Percentiles rank a stretch among this genome's conserved stretches.
Conservation (phyloP, 2,329 filamentous ascomycete genomes). For the Proliferodiscus dingleyae region DNA sequence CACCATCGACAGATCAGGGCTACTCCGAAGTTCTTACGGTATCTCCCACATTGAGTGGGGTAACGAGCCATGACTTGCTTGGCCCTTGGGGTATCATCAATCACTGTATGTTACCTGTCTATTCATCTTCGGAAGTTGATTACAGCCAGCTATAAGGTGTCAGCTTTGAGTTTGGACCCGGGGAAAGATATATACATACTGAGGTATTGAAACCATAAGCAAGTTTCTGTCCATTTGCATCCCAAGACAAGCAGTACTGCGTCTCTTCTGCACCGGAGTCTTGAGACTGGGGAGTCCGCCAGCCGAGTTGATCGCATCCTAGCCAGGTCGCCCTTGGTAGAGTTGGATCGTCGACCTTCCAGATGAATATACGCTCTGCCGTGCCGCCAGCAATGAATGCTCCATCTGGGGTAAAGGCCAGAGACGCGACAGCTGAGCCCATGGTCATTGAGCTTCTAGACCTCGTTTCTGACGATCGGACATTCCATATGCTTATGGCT, state of each 20-base stretch:
- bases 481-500: slow-evolving; percentile 59
- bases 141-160: slow-evolving; percentile 22
- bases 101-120: neutral
- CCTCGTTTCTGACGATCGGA: slow-evolving; percentile 48
- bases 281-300: slow-evolving; percentile 52
- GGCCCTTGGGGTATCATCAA: too few relatives aligned
- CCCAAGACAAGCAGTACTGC: slow-evolving; percentile 59
- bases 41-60: neutral
- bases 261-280: slow-evolving; percentile 50
- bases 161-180: slow-evolving; percentile 4
- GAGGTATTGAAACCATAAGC: slow-evolving; percentile 60
- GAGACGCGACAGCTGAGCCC: slow-evolving; percentile 50
- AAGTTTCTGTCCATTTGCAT: slow-evolving; percentile 55
- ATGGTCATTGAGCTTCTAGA: slow-evolving; percentile 58
- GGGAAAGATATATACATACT: slow-evolving; percentile 39
- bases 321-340: slow-evolving; percentile 59
- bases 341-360: slow-evolving; percentile 56
- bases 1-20: neutral
- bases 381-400: slow-evolving; percentile 59
- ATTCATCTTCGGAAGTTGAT: slow-evolving; percentile 23
- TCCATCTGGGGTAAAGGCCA: slow-evolving; percentile 60
- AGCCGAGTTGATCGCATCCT: slow-evolving; percentile 49
- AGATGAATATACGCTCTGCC: slow-evolving; percentile 54
- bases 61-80: too few relatives aligned
- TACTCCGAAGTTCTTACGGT: neutral